Conservation (phyloP, 805 yeast species). For the Zygoascus ofunaensis region DNA sequence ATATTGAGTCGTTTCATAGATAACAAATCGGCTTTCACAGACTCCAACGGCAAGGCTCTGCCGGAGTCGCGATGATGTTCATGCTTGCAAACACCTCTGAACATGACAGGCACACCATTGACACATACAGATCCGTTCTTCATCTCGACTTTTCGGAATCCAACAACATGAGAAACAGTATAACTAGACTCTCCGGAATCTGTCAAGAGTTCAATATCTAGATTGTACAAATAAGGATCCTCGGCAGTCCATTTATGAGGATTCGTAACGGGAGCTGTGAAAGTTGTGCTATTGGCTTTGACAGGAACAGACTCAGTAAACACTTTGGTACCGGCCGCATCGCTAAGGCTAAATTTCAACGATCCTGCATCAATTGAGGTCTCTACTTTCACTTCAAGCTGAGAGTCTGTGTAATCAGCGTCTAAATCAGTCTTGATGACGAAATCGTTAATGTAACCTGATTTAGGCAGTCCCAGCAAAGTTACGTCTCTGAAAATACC, state of each 20-base stretch:
- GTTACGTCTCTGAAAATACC: conserved; percentile 31
- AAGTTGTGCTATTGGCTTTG: background rate
- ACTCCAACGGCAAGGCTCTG: conserved; percentile 30
- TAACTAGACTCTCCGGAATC: conserved; percentile 8
- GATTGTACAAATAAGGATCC: conserved; percentile 26
- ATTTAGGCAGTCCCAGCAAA: conserved; percentile 21
- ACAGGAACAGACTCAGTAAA: background rate
- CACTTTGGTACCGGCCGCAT: background rate
- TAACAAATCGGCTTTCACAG: conserved; percentile 23
- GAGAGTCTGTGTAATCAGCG: conserved; percentile 4
- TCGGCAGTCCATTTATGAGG: conserved; percentile 32
- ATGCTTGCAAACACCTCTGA: conserved; percentile 31
- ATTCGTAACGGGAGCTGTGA: conserved; percentile 7
- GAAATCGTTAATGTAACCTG: conserved; percentile 26
- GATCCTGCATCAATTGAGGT: background rate
- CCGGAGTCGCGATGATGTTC: conserved; percentile 31
- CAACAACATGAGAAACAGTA: conserved; percentile 21
- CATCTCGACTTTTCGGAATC: conserved; percentile 30
- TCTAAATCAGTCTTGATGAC: conserved; percentile 11
- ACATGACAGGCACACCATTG: conserved; percentile 25
- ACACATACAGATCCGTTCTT: conserved; percentile 24
- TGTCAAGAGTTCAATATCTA: conserved; percentile 14
- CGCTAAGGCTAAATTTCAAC: background rate
- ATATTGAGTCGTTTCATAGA: conserved; percentile 29
- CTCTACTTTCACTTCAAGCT: conserved; percentile 6